phyloP scores from a whole-genome alignment of 176 grass and related monocot genomes.

The Hsuehochloa calcarea region DNA sequence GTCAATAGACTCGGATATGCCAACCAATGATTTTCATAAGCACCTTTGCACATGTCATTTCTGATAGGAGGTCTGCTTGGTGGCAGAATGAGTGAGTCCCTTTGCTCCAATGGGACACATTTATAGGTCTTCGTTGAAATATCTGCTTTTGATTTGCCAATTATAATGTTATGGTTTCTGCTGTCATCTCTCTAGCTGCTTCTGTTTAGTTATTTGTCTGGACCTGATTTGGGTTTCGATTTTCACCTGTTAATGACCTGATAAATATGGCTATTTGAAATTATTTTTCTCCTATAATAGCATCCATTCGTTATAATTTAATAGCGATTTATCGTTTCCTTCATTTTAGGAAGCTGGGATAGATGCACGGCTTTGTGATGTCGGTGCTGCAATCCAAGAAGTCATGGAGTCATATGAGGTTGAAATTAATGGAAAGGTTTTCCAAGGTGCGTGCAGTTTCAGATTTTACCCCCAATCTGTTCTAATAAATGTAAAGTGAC shows the following conservation, averaged over 20 bases:
- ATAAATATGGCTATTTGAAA: background rate
- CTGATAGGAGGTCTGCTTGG: background rate
- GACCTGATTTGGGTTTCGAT: background rate
- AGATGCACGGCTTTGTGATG: constrained; percentile 91
- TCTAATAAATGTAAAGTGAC: background rate
- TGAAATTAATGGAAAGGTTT: constrained; percentile 97
- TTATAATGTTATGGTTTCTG: background rate
- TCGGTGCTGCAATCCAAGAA: constrained; percentile 98
- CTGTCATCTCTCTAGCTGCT: background rate
- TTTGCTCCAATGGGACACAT: background rate
- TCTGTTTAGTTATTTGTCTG: background rate
- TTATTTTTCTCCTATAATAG: background rate
- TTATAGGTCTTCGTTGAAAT: background rate
- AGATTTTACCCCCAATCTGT: background rate
- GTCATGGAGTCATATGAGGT: constrained; percentile 99
- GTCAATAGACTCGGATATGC: background rate
- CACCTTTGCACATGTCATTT: background rate
- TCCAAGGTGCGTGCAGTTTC: constrained; percentile 62
- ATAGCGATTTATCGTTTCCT: background rate
- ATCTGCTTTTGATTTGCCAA: background rate
- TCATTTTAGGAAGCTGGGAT: constrained; percentile 88
- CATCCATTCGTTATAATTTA: constrained; percentile 7
- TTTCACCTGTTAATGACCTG: background rate
- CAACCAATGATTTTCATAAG: background rate
- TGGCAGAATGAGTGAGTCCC: background rate